Base-by-base conservation (phyloP, 352 stramenopile genomes). In the Globisporangium yorkense region DNA sequence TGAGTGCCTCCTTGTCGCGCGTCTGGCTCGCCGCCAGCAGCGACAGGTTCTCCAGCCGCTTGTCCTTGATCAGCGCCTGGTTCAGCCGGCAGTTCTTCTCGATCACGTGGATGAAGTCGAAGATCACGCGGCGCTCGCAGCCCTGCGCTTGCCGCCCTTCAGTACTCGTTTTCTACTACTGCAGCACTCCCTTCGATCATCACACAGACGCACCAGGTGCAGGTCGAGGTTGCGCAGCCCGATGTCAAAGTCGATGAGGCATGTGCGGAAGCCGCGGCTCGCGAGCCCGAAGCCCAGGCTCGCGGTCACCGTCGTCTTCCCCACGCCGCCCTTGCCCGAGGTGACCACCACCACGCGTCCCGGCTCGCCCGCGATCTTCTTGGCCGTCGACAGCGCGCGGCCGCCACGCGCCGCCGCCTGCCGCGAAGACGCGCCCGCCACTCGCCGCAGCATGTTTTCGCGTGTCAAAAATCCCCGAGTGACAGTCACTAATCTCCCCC, bases 191-290 rank as follows among this genome's bases (percentile, higher is more conserved):
- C 40, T n/a, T n/a, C 15, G 15, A 45, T 45, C 15, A n/a, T 18
- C 15, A 45, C 13, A 9, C n/a, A 2, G 9, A 59, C 62, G 47
- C 20, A 61, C 75, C 60, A 98, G 68, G 73, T 98, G 89, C 58
- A 98, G 75, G 58, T 98, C 89, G 33, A 98, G 56, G 65, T 98
- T 98, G 41, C 91, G 86, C 51, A 98, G 62, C 0, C 91, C 91
- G 66, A 98, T 97, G 72, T 98, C 89, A 71, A 98, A 98, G 70
- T 98, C 91, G 61, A 98, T 96, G 6, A 98, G 79, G 56, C 88
- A 97, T 52, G 87, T 96, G 58, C 80, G 77, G 56, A 88, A 87
- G 31, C 90, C 90, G n/a, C 72, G 82, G 57, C 82, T 68, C 24
- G 87, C 87, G 51, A 96, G 70, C 1, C 87, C 87, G 72, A 91